Base-by-base conservation (phyloP, 169 alveolate species). In the Eimeria tenella region DNA sequence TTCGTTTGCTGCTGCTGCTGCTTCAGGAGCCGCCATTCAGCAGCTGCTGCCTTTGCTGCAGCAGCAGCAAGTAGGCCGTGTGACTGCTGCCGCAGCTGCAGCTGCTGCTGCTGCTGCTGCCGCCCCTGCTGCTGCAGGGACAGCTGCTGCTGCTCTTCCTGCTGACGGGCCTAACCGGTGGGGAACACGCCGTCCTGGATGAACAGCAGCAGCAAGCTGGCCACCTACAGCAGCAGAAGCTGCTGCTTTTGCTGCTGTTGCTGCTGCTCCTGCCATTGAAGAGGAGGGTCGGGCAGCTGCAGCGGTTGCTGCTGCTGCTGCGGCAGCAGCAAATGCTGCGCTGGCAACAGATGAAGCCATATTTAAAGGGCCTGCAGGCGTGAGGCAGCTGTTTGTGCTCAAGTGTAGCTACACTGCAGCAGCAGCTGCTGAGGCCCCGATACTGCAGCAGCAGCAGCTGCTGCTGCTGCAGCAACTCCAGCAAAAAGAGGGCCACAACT, bases 271-370 rank as follows among this genome's bases (percentile, higher is more conserved):
- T 71, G 82, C 82, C 7, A 50, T 31, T 3, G 17, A n/a, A 55
- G 82, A 8, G 56, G 82, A 21, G 55, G n/a, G 49, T 19, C 82
- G 13, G 50, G 82, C 53, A 71, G 82, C 82, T 71, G 82, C 68
- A 58, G 68, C 68, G 19, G 19, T 17, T 13, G 68, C 68, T 13
- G 68, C 68, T 13, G 68, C 11, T 58, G 42, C 42, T 31, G 42
- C 42, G 42, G 68, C 68, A 58, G 68, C 68, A 58, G 68, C 68
- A 58, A 58, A 10, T 58, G 68, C 68, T 13, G 68, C 19, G 68
- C 21, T 1, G 21, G 68, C 68, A 0, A 58, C 21, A 13, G 68
- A 17, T 13, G 68, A 58, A 58, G 68, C 19, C 68, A 31, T 31
- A 31, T 31, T 31, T 31, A 31, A 31, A 31, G 42, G 42, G 2